phyloP scores from a whole-genome alignment of 2,329 filamentous ascomycete genomes.

The Colletotrichum chrysophilum region DNA sequence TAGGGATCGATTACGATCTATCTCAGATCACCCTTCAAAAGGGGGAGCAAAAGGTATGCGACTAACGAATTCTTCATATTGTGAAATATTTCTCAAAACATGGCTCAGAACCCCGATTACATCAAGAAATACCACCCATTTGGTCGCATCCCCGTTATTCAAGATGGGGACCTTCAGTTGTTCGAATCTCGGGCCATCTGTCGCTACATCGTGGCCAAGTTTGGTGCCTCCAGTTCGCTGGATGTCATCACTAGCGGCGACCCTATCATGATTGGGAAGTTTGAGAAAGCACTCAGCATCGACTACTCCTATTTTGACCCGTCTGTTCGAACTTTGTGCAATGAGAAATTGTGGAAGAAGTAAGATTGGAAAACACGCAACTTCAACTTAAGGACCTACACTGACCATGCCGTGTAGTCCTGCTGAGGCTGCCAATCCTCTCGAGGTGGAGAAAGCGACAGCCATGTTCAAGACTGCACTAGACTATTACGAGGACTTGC shows the following conservation, averaged over 20 bases:
- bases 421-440: not conserved
- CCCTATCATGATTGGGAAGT: not conserved
- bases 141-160: not conserved
- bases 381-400: too few species aligned
- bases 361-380: not conserved
- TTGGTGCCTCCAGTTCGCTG: not conserved
- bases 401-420: not conserved
- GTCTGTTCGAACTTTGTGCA: not conserved
- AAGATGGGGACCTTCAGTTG: not conserved
- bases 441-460: not conserved
- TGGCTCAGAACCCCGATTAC: not conserved
- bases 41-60: not conserved
- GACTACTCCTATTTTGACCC: not conserved
- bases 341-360: not conserved
- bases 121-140: not conserved
- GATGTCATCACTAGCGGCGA: not conserved
- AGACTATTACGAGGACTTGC: not conserved
- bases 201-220: not conserved
- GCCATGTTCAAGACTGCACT: not conserved
- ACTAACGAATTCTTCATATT: not conserved
- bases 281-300: not conserved
- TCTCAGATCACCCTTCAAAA: not conserved
- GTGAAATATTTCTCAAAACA: not conserved
- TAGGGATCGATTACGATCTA: not conserved
- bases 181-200: not conserved